These are phyloP conservation scores for Neocatenulostroma microsporum DNA, from an alignment of 2,329 filamentous ascomycete genomes.

Conservation along the genomic window DNA sequence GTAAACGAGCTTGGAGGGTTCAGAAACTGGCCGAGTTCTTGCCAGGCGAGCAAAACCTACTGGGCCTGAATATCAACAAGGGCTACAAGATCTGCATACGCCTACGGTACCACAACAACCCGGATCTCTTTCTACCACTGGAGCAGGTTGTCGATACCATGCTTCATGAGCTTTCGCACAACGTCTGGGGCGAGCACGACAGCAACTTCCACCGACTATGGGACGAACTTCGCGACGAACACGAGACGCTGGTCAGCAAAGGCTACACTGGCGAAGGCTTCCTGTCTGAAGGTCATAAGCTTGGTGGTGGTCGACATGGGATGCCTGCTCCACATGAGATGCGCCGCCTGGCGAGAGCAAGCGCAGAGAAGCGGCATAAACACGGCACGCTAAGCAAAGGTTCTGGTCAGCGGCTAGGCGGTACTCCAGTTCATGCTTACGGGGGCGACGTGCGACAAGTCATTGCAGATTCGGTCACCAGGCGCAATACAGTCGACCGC, in stretches of 20 bases:
- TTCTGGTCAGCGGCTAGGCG: slow-evolving; percentile 66
- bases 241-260: slow-evolving; percentile 65
- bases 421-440: slow-evolving; percentile 43
- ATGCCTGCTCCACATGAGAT: slow-evolving; percentile 65
- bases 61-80: slow-evolving; percentile 70
- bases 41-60: slow-evolving; percentile 62
- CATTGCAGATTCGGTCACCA: slow-evolving; percentile 62
- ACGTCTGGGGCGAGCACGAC: slow-evolving; percentile 75
- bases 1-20: slow-evolving; percentile 74
- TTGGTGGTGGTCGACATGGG: slow-evolving; percentile 47
- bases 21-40: slow-evolving; percentile 76
- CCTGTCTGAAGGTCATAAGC: slow-evolving; percentile 61
- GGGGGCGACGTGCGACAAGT: slow-evolving; percentile 63
- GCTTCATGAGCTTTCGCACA: slow-evolving; percentile 91
- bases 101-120: slow-evolving; percentile 67
- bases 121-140: slow-evolving; percentile 67
- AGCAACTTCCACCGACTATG: slow-evolving; percentile 75
- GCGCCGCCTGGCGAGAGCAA: slow-evolving; percentile 60
- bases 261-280: slow-evolving; percentile 91
- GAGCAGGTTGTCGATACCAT: slow-evolving; percentile 83
- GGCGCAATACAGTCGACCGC: slow-evolving; percentile 56
- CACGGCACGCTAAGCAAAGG: slow-evolving; percentile 44
- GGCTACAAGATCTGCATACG: slow-evolving; percentile 76
- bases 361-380: slow-evolving; percentile 57
- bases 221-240: slow-evolving; percentile 82